These are phyloP conservation scores for Jatropha curcas DNA, from an alignment of 345 rosid species.

Conservation along the genomic window DNA sequence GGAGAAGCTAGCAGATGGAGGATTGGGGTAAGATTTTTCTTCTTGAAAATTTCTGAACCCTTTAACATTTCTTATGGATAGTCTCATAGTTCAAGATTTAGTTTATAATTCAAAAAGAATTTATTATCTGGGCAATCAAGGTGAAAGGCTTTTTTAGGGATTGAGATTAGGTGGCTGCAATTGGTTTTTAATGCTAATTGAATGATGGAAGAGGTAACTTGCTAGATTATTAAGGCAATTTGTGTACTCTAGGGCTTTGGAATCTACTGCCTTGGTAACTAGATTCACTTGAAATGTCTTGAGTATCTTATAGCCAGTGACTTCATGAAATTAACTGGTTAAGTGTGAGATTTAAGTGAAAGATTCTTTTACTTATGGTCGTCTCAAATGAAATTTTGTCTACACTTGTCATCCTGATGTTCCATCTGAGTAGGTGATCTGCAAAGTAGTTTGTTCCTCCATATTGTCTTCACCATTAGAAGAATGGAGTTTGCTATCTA, in stretches of 20 bases:
- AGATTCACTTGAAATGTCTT: background rate
- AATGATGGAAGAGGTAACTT: background rate
- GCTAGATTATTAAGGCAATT: background rate
- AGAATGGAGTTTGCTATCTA: background rate
- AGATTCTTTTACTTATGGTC: background rate
- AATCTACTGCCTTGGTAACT: background rate
- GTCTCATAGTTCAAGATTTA: background rate
- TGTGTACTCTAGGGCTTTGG: background rate
- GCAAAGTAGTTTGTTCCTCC: background rate
- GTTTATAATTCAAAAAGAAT: background rate
- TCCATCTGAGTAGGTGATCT: background rate
- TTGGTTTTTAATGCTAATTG: background rate
- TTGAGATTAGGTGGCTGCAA: background rate
- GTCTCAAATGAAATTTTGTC: no score
- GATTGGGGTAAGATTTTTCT: conserved; percentile 16
- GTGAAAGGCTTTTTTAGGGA: background rate
- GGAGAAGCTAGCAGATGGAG: conserved; percentile 9
- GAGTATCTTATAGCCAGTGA: background rate
- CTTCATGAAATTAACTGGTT: background rate
- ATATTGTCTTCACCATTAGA: background rate
- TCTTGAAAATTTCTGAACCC: background rate
- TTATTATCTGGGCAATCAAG: background rate
- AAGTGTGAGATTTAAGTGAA: background rate
- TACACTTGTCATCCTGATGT: no score
- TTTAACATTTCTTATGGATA: background rate